Conservation (phyloP, 495 filamentous ascomycete genomes). For the Astrothelium subdiscretum region DNA sequence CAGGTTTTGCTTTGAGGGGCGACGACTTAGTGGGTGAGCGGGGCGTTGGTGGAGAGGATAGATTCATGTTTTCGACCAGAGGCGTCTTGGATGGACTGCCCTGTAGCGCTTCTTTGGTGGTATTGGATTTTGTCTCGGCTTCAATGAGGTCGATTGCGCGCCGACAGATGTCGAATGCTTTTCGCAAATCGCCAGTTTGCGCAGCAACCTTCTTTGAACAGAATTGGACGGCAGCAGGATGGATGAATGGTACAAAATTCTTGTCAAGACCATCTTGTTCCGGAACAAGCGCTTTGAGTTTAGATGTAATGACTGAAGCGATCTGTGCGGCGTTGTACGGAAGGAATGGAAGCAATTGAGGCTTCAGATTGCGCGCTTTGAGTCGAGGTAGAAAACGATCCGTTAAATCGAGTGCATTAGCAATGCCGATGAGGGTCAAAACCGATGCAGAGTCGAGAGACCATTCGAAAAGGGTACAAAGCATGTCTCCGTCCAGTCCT, state of each 20-base stretch:
- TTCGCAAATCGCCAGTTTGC: slow-evolving; percentile 86
- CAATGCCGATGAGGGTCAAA: slow-evolving; percentile 81
- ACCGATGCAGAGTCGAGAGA: slow-evolving; percentile 66
- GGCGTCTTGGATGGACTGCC: slow-evolving; percentile 44
- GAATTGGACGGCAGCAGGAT: slow-evolving; percentile 84
- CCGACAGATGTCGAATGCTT: slow-evolving; percentile 89
- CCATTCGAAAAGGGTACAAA: slow-evolving; percentile 91
- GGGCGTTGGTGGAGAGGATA: slow-evolving; percentile 44
- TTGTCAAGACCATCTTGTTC: slow-evolving; percentile 17
- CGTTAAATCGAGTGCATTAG: slow-evolving; percentile 90
- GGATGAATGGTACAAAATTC: slow-evolving; percentile 72
- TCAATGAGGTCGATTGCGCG: slow-evolving; percentile 85
- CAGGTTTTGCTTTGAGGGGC: background rate
- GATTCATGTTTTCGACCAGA: slow-evolving; percentile 56
- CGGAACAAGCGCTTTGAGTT: slow-evolving; percentile 59
- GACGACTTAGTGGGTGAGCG: slow-evolving; percentile 18
- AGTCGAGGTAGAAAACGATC: slow-evolving; percentile 90
- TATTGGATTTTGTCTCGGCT: slow-evolving; percentile 59
- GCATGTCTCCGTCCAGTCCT: slow-evolving; percentile 67
- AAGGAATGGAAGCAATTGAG: slow-evolving; percentile 78
- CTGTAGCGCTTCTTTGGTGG: slow-evolving; percentile 42
- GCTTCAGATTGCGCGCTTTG: slow-evolving; percentile 83
- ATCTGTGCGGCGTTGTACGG: slow-evolving; percentile 90
- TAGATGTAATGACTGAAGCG: slow-evolving; percentile 69
- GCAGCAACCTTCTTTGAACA: slow-evolving; percentile 88